phyloP scores from a whole-genome alignment of 2,329 filamentous ascomycete species.

The Cladosporium sp. region DNA sequence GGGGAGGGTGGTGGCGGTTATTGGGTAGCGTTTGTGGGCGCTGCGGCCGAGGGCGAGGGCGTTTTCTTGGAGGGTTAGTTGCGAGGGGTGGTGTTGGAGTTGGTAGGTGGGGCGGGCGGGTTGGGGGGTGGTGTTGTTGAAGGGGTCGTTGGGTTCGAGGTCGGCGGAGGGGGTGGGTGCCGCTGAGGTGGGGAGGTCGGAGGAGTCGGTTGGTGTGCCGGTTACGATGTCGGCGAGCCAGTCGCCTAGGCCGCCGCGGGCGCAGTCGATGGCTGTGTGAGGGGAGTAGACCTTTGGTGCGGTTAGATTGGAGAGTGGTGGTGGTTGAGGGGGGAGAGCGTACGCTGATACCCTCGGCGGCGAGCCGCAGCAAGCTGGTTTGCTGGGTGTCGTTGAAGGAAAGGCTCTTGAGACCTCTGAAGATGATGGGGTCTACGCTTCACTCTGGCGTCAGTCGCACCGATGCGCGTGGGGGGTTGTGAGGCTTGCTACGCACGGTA shows the following conservation, averaged over 20 bases:
- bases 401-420: slow-evolving; percentile 83
- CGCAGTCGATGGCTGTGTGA: slow-evolving; percentile 90
- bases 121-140: slow-evolving; percentile 33
- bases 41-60: slow-evolving; percentile 38
- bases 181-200: slow-evolving; percentile 2
- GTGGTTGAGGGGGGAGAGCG: slow-evolving; percentile 72
- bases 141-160: slow-evolving; percentile 4
- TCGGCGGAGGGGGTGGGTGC: slow-evolving; percentile 10
- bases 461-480: neutral
- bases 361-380: slow-evolving; percentile 72
- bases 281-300: slow-evolving; percentile 68
- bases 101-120: slow-evolving; percentile 38
- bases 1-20: slow-evolving; percentile 44
- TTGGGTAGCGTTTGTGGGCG: slow-evolving; percentile 49
- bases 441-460: slow-evolving; percentile 22
- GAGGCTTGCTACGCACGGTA: slow-evolving; percentile 61
- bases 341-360: slow-evolving; percentile 77
- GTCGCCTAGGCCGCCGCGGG: slow-evolving; percentile 78
- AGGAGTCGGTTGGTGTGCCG: slow-evolving; percentile 41
- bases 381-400: slow-evolving; percentile 84
- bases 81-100: slow-evolving; percentile 47
- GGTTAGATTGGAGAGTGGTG: slow-evolving; percentile 69
- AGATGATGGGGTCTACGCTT: slow-evolving; percentile 83
- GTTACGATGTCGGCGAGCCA: slow-evolving; percentile 88
- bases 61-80: slow-evolving; percentile 32